Conservation (phyloP, 78 protist species). For the Dictyostelium citrinum region DNA sequence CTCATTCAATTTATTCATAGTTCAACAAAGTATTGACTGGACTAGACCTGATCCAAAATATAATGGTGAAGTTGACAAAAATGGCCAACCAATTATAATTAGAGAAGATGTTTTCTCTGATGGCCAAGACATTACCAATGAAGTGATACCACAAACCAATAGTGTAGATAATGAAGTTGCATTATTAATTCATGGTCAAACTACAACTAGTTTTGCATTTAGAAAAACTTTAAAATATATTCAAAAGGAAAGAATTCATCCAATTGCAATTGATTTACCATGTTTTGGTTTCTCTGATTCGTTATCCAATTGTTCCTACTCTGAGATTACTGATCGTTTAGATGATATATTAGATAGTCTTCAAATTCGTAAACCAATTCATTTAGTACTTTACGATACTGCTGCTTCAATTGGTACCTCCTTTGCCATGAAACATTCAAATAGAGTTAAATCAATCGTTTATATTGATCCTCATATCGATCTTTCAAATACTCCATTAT, state of each 20-base stretch:
- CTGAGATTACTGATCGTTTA: conserved; percentile 10
- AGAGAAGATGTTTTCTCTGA: not conserved
- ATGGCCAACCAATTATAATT: not conserved
- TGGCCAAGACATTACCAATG: not conserved
- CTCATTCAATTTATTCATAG: conserved; percentile 2
- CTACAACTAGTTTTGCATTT: conserved; percentile 29
- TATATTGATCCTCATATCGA: conserved; percentile 34
- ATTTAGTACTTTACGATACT: conserved; percentile 42
- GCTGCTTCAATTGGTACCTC: conserved; percentile 1
- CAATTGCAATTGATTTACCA: conserved; percentile 54
- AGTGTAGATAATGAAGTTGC: not conserved
- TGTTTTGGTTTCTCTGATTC: conserved; percentile 68
- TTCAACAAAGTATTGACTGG: not conserved
- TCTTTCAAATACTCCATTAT: not conserved
- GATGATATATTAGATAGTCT: conserved; percentile 36
- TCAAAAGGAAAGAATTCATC: not conserved
- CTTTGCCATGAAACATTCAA: not conserved
- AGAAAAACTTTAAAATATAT: not conserved
- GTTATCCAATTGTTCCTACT: not conserved
- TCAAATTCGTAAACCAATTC: conserved; percentile 1
- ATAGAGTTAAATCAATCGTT: conserved; percentile 17
- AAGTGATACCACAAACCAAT: not conserved
- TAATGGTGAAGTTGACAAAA: not conserved
- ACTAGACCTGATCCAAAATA: not conserved
- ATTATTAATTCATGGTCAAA: conserved; percentile 41